phyloP scores from a whole-genome alignment of 192 early-diverging fungal species.

The Backusella australiensis region DNA sequence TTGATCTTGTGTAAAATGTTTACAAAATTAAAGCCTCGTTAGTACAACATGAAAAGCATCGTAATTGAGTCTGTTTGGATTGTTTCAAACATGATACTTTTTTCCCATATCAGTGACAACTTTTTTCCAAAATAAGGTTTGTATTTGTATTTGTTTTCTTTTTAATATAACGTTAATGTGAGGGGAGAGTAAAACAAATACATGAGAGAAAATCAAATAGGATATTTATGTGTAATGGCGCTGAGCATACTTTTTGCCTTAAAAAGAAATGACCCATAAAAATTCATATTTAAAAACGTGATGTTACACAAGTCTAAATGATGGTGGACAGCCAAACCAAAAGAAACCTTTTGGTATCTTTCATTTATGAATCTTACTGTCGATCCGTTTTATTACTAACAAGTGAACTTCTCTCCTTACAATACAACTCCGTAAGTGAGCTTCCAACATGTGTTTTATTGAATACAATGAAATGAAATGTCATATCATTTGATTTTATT shows the following conservation, averaged over 20 bases:
- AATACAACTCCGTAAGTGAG: background rate
- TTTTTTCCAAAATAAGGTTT: too few relatives aligned
- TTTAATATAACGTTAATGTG: too few relatives aligned
- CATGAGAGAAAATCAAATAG: background rate
- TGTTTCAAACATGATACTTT: too few relatives aligned
- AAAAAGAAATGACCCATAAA: constrained; percentile 3
- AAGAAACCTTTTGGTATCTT: background rate
- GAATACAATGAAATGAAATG: background rate
- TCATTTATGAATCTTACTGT: background rate
- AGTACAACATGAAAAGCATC: background rate
- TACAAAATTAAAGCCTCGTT: background rate
- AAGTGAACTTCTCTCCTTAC: background rate
- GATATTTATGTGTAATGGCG: background rate
- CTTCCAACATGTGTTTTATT: background rate
- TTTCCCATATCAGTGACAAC: too few relatives aligned
- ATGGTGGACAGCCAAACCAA: background rate
- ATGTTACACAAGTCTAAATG: background rate
- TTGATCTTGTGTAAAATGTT: background rate
- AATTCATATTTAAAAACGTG: background rate
- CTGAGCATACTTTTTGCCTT: background rate
- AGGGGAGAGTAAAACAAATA: too few relatives aligned
- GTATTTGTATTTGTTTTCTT: too few relatives aligned
- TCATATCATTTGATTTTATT: background rate
- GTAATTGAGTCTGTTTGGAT: background rate
- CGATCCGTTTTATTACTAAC: background rate